phyloP scores from a whole-genome alignment of 2,329 filamentous ascomycete genomes.

The Neospermospora avenae region DNA sequence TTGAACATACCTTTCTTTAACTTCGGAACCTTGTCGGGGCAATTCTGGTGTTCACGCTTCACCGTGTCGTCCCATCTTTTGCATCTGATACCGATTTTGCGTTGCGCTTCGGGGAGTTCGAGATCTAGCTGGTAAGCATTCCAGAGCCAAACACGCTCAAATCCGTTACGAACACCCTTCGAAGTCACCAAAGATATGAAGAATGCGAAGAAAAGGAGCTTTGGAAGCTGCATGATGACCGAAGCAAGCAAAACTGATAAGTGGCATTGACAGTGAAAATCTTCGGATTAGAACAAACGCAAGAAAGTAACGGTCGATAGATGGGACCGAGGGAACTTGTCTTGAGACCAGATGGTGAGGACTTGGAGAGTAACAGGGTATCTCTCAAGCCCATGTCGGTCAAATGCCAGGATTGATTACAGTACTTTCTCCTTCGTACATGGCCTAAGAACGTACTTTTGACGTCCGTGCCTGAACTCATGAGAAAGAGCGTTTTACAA shows the following conservation, averaged over 20 bases:
- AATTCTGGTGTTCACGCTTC: background rate
- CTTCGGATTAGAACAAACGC: background rate
- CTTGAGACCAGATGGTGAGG: background rate
- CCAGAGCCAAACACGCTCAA: constrained; percentile 1
- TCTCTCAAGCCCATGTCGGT: background rate
- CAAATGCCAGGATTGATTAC: background rate
- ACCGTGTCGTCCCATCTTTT: background rate
- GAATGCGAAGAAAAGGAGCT: background rate
- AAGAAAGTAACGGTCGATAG: background rate
- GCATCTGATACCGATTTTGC: background rate
- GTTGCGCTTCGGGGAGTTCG: background rate
- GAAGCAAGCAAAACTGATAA: background rate
- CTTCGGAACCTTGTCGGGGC: background rate
- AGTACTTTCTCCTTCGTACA: no score
- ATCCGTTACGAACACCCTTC: background rate
- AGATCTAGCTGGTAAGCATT: background rate
- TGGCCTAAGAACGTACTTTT: no score
- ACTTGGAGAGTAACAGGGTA: background rate
- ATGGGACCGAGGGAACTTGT: background rate
- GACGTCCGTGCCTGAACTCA: no score
- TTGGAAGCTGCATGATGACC: background rate
- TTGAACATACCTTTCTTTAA: background rate
- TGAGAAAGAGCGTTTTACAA: no score
- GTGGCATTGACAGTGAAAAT: background rate
- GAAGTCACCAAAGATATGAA: background rate